phyloP scores from a whole-genome alignment of 2,329 filamentous ascomycete genomes.

The Aspergillus sp. region DNA sequence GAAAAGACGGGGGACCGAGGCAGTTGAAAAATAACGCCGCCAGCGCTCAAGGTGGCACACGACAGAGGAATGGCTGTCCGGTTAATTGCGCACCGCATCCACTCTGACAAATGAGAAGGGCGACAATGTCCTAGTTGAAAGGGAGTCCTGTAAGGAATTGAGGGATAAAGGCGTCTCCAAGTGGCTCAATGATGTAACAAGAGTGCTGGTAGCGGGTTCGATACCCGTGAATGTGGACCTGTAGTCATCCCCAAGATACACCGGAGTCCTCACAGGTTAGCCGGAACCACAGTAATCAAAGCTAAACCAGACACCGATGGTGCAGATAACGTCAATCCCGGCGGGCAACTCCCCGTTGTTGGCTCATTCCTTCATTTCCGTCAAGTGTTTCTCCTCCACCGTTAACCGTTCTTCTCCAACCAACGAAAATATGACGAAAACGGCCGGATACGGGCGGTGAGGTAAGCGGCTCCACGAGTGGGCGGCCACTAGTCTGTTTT shows the following conservation, averaged over 20 bases:
- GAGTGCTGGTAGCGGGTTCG: slow-evolving; percentile 5
- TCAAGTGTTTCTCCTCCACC: neutral
- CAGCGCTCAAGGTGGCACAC: slow-evolving; percentile 8
- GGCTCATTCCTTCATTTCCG: neutral
- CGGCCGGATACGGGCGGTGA: neutral
- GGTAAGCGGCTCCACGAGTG: neutral
- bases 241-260: slow-evolving; percentile 2
- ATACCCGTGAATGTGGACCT: slow-evolving; percentile 17
- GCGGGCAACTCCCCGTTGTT: neutral
- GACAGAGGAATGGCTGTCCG: slow-evolving; percentile 19
- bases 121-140: neutral
- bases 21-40: slow-evolving; percentile 7
- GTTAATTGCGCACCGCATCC: slow-evolving; percentile 14
- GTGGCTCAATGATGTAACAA: slow-evolving; percentile 8
- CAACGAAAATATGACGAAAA: slow-evolving; percentile 2
- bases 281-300: neutral
- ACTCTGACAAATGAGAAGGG: slow-evolving; percentile 3
- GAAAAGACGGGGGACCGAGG: slow-evolving; percentile 23
- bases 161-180: neutral
- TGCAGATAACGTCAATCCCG: neutral
- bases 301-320: neutral
- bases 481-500: neutral
- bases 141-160: neutral
- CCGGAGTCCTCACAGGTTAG: neutral
- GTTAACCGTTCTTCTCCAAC: neutral